Evolutionary conservation across 2,329 filamentous ascomycete species (phyloP).

Genomic region (Hymenoscyphus linearis): DNA sequence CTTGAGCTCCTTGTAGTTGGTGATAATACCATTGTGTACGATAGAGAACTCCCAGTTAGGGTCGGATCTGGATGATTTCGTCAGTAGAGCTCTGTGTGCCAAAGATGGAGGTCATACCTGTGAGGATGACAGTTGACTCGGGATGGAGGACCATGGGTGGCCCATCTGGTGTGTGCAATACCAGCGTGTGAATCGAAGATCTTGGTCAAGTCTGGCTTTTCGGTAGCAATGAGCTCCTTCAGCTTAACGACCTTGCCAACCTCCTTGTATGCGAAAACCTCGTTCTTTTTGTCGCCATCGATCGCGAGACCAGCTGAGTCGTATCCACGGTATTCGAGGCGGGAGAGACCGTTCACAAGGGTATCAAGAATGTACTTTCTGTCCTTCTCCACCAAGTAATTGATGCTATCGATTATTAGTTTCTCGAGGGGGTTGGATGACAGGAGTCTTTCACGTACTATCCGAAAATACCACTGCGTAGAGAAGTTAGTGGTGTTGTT

Average conservation of each 20-base stretch:
- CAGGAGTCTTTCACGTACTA: conserved; percentile 7
- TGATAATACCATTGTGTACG: conserved; percentile 99
- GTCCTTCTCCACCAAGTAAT: conserved; percentile 99
- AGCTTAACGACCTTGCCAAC: conserved; percentile 98
- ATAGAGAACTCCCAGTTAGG: conserved; percentile 92
- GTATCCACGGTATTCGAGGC: conserved; percentile 97
- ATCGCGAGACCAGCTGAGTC: conserved; percentile 94
- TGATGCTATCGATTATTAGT: conserved; percentile 35
- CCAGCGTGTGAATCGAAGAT: conserved; percentile 96
- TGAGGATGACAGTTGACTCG: conserved; percentile 97
- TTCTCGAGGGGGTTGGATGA: background rate
- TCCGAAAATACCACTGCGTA: conserved; percentile 15
- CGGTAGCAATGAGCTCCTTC: conserved; percentile 82
- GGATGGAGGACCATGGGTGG: conserved; percentile 92
- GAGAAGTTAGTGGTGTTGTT: conserved; percentile 7
- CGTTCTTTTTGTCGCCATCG: conserved; percentile 98
- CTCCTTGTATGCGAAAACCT: conserved; percentile 97
- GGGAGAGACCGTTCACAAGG: conserved; percentile 89
- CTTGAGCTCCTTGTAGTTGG: conserved; percentile 99
- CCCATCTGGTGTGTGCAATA: conserved; percentile 98
- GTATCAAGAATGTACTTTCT: conserved; percentile 94
- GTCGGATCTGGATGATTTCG: conserved; percentile 63
- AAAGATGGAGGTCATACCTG: conserved; percentile 55
- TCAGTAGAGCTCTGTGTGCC: conserved; percentile 13
- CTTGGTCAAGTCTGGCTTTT: conserved; percentile 80